phyloP scores from a whole-genome alignment of 495 filamentous ascomycete species.

The Venustampulla echinocandica region DNA sequence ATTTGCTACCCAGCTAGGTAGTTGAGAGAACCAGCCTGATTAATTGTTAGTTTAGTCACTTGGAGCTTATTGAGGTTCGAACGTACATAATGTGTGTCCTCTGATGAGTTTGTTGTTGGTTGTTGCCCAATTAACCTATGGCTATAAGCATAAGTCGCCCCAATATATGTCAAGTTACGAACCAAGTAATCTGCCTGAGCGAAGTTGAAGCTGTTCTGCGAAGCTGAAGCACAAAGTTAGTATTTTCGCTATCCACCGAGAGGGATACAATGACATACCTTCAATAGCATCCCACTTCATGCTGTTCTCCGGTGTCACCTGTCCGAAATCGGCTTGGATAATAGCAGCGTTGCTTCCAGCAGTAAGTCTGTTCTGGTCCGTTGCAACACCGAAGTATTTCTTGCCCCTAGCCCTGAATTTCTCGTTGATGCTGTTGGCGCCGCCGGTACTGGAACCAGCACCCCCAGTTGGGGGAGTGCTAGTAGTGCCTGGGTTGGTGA shows the following conservation, averaged over 20 bases:
- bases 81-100: conserved; percentile 53
- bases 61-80: too few relatives aligned
- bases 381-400: conserved; percentile 48
- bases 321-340: conserved; percentile 52
- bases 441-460: neutral
- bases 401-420: conserved; percentile 52
- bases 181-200: neutral
- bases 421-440: conserved; percentile 35
- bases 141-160: conserved; percentile 17
- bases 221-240: neutral
- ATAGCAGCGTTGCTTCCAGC: conserved; percentile 41
- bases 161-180: neutral
- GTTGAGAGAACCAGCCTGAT: conserved; percentile 61
- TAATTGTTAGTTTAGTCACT: too few relatives aligned
- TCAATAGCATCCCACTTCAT: conserved; percentile 13
- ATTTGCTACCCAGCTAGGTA: conserved; percentile 49
- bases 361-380: conserved; percentile 45
- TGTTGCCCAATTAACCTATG: conserved; percentile 48
- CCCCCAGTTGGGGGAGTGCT: neutral
- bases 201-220: conserved; percentile 13
- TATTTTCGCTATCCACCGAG: too few relatives aligned
- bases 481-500: neutral
- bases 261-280: too few relatives aligned
- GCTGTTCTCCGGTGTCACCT: conserved; percentile 55
- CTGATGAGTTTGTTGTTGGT: conserved; percentile 49